Evolutionary conservation across 2,329 filamentous ascomycete genomes (phyloP), one percentile per base, ranked within the genome.

Genomic region (Cercospora brassicicola): DNA sequence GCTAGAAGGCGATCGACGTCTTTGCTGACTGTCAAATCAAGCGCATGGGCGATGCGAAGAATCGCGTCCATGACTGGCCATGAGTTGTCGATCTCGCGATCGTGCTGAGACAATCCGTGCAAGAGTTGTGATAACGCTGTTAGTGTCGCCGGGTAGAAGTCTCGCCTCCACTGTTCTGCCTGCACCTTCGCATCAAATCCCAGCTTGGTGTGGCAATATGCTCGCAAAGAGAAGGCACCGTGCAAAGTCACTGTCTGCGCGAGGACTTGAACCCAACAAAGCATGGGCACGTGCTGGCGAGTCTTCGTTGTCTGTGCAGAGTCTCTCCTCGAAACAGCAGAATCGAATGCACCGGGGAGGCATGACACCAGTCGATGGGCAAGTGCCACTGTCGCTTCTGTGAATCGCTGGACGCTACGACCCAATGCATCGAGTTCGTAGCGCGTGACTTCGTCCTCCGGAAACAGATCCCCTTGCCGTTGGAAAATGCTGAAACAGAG

Each of bases 401-500:
- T 65, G 59, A 74, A 71, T 4, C 33, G 28, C 7, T n/a, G 7
- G 11, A 66, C 66, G 23, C 36, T 39, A 2, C 57, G 5, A 31
- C 20, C 28, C n/a, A 65, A 39, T 18, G 11, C 23, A 8, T 64
- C 53, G 31, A 70, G 56, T 2, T 62, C 39, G 57, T 71, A 64
- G n/a, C 30, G 39, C 9, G 51, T 23, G 26, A 57, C 39, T n/a
- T 61, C 60, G 13, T 9, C 53, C 23, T 56, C 59, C 5, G 55
- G 51, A 18, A 69, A 64, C 31, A 69, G 30, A 30, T 65, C 55
- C 15, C 48, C 61, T 59, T 59, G 51, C 4, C 39, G 64, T 30
- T 66, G 55, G 61, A 81, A 78, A 42, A 78, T 68, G n/a, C 72
- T 68, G n/a, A 76, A 66, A 20, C 65, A 74, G 26, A 73, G 61